Conservation (phyloP, 106 monocot genomes). For the Allium cepa region DNA sequence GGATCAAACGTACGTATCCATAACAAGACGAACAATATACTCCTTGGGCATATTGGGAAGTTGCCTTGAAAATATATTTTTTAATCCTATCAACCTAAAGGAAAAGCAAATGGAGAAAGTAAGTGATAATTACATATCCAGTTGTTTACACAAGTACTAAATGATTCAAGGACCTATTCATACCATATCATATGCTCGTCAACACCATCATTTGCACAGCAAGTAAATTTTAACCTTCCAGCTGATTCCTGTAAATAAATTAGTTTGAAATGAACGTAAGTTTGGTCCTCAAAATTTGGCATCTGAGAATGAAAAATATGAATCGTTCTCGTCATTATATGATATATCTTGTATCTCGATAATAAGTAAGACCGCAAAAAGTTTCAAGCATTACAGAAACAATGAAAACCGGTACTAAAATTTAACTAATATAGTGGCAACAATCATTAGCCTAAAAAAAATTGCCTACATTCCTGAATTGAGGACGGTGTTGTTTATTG, state of each 20-base stretch:
- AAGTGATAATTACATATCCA: neutral
- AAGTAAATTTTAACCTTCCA: conserved; percentile 77
- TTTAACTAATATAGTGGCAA: no score
- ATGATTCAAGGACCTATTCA: conserved; percentile 6
- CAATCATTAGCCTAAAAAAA: no score
- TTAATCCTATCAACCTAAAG: conserved; percentile 88
- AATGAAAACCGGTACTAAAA: no score
- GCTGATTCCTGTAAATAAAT: conserved; percentile 65
- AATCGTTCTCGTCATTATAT: no score
- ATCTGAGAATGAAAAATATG: no score
- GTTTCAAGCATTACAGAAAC: no score
- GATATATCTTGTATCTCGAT: no score
- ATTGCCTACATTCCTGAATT: no score
- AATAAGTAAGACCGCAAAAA: no score
- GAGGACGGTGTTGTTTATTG: no score
- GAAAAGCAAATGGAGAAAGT: neutral
- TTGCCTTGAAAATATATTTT: conserved; percentile 96
- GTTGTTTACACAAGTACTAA: neutral
- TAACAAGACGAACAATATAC: conserved; percentile 97
- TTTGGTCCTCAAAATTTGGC: no score
- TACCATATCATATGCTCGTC: conserved; percentile 99
- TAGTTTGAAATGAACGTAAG: neutral
- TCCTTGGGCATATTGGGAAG: conserved; percentile 99
- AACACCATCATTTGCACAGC: conserved; percentile 93
- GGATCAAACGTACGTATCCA: conserved; percentile 65